phyloP scores from a whole-genome alignment of 495 filamentous ascomycete species.

The Cetradonia linearis region DNA sequence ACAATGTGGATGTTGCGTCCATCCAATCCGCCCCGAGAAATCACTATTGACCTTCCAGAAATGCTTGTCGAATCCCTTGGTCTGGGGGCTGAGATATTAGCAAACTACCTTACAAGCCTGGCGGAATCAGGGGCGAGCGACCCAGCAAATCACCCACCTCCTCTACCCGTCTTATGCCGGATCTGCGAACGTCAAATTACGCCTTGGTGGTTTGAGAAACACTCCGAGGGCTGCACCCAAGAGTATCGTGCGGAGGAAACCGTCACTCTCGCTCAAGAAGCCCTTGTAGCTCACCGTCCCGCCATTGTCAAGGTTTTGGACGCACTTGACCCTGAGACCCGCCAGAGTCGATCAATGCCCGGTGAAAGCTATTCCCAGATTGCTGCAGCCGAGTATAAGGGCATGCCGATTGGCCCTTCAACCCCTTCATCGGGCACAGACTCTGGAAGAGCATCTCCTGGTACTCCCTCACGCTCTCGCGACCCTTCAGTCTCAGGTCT shows the following conservation, averaged over 20 bases:
- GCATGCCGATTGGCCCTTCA: constrained; percentile 71
- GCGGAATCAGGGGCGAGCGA: constrained; percentile 80
- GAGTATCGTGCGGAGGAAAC: constrained; percentile 97
- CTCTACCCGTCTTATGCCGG: constrained; percentile 81
- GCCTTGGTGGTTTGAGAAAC: constrained; percentile 99
- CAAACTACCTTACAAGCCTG: constrained; percentile 79
- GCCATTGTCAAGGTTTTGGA: constrained; percentile 94
- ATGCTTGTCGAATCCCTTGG: constrained; percentile 91
- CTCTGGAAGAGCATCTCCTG: constrained; percentile 55
- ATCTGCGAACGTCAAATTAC: constrained; percentile 96
- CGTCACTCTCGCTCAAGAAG: constrained; percentile 89
- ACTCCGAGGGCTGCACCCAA: constrained; percentile 89
- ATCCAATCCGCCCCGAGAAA: constrained; percentile 76
- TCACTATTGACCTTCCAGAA: constrained; percentile 86
- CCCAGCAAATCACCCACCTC: constrained; percentile 71
- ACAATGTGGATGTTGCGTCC: constrained; percentile 99
- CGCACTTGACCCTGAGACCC: constrained; percentile 60
- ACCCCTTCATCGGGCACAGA: constrained; percentile 51
- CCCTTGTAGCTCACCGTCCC: constrained; percentile 84
- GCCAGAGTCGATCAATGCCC: constrained; percentile 55
- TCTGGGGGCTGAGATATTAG: constrained; percentile 87
- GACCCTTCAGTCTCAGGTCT: constrained; percentile 66
- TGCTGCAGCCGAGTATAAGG: constrained; percentile 78
- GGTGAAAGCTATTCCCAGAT: constrained; percentile 43
- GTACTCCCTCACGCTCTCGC: constrained; percentile 60